Evolutionary conservation across 2,329 filamentous ascomycete species (phyloP).

Genomic region (Cercospora brassicicola): DNA sequence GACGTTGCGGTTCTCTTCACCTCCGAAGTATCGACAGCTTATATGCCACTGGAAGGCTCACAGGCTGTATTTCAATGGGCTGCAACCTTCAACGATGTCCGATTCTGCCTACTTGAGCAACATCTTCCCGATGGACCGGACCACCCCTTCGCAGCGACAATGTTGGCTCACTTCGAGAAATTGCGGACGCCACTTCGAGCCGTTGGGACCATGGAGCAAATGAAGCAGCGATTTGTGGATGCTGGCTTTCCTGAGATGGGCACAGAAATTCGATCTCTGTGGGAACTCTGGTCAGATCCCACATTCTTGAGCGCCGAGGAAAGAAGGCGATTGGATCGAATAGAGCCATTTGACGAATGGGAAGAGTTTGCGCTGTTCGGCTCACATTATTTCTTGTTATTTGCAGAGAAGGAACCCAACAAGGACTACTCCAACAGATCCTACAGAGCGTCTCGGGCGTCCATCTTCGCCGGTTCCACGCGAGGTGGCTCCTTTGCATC

Average conservation of each 20-base stretch:
- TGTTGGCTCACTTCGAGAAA: slow-evolving; percentile 81
- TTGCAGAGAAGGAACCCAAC: slow-evolving; percentile 54
- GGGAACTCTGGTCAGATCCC: slow-evolving; percentile 76
- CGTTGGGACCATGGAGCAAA: slow-evolving; percentile 63
- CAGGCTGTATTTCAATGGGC: slow-evolving; percentile 78
- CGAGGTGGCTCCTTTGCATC: slow-evolving; percentile 23
- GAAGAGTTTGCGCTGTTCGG: slow-evolving; percentile 87
- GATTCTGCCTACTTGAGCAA: slow-evolving; percentile 86
- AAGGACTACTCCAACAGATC: slow-evolving; percentile 30
- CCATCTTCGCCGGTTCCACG: slow-evolving; percentile 27
- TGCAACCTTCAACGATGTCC: slow-evolving; percentile 66
- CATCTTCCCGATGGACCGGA: slow-evolving; percentile 73
- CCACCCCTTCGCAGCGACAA: slow-evolving; percentile 83
- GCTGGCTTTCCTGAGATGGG: slow-evolving; percentile 63
- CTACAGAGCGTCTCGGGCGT: slow-evolving; percentile 28
- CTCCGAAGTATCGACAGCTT: slow-evolving; percentile 87
- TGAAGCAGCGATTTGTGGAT: slow-evolving; percentile 65
- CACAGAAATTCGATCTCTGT: slow-evolving; percentile 67
- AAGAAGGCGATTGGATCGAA: slow-evolving; percentile 61
- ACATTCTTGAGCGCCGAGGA: slow-evolving; percentile 63
- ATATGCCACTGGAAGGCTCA: slow-evolving; percentile 74
- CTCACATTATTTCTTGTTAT: slow-evolving; percentile 78
- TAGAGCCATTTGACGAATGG: slow-evolving; percentile 94
- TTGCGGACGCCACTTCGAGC: slow-evolving; percentile 76
- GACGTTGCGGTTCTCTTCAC: slow-evolving; percentile 67